A percentile compares a stretch with the other conserved stretches of the same genome.
phyloP scores from a whole-genome alignment of 2,329 filamentous ascomycete species.

The Periconia macrospinosa region DNA sequence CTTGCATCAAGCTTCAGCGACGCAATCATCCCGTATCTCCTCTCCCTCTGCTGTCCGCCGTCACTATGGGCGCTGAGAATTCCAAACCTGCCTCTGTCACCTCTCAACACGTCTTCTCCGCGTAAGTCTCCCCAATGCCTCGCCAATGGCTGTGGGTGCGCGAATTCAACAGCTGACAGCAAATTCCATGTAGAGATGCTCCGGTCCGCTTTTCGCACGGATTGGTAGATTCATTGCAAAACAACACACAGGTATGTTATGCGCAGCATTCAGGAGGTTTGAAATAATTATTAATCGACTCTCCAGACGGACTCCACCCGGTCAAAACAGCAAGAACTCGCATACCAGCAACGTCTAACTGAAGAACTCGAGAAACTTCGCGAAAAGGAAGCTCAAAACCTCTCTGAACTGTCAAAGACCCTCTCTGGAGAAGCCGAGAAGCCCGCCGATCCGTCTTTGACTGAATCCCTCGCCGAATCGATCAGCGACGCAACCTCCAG shows the following conservation, averaged over 20 bases:
- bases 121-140: constrained; percentile 51
- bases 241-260: constrained; percentile 74
- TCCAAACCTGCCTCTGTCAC: constrained; percentile 60
- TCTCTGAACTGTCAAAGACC: constrained; percentile 69
- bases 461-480: constrained; percentile 40
- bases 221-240: constrained; percentile 79
- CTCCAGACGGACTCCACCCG: constrained; percentile 84
- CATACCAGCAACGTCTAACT: constrained; percentile 84
- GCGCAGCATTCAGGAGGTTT: background rate
- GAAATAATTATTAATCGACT: background rate
- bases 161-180: constrained; percentile 29
- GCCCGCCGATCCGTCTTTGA: constrained; percentile 26
- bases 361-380: constrained; percentile 81
- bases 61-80: constrained; percentile 62
- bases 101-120: constrained; percentile 63
- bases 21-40: constrained; percentile 20
- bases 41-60: constrained; percentile 9
- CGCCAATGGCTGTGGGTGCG: background rate
- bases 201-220: constrained; percentile 76
- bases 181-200: constrained; percentile 54
- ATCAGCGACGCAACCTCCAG: constrained; percentile 38
- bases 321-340: constrained; percentile 78
- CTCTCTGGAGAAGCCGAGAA: constrained; percentile 52
- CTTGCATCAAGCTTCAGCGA: constrained; percentile 33
- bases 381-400: constrained; percentile 68